phyloP scores from a whole-genome alignment of 495 filamentous ascomycete genomes.

The Podospora comata region DNA sequence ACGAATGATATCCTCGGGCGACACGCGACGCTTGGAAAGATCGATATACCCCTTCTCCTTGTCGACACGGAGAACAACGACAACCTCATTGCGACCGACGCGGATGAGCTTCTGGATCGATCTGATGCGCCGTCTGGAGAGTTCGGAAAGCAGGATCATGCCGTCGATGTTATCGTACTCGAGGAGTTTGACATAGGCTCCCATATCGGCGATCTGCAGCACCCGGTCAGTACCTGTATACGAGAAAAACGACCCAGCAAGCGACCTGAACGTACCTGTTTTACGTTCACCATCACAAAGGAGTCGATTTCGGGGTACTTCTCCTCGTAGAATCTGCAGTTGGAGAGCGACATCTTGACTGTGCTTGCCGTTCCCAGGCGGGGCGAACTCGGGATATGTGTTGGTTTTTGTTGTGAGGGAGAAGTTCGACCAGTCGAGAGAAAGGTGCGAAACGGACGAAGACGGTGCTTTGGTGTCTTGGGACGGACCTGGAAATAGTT shows the following conservation, averaged over 20 bases:
- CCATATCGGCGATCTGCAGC: constrained; percentile 94
- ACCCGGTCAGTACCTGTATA: constrained; percentile 17
- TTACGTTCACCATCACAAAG: constrained; percentile 99
- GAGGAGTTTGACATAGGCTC: constrained; percentile 97
- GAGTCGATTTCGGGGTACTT: constrained; percentile 93
- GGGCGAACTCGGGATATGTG: constrained; percentile 19
- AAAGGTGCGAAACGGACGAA: not conserved
- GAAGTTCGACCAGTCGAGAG: not conserved
- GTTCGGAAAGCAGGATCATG: constrained; percentile 96
- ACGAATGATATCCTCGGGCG: constrained; percentile 94
- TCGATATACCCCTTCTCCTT: constrained; percentile 99
- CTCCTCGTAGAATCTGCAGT: constrained; percentile 96
- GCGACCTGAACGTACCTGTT: constrained; percentile 62
- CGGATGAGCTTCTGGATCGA: constrained; percentile 99
- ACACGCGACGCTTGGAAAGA: constrained; percentile 95
- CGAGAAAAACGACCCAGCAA: not conserved
- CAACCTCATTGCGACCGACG: constrained; percentile 95
- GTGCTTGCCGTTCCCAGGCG: constrained; percentile 29
- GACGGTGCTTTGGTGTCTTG: not conserved
- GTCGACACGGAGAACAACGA: constrained; percentile 95
- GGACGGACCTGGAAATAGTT: not conserved
- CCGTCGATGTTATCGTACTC: constrained; percentile 99
- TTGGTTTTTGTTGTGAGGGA: constrained; percentile 7
- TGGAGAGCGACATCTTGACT: constrained; percentile 86
- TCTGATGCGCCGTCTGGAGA: constrained; percentile 93